Percentiles rank a stretch among this genome's conserved stretches.
Evolutionary conservation across 2,329 filamentous ascomycete genomes (phyloP).

Genomic region (Ceratocystis smalleyi): DNA sequence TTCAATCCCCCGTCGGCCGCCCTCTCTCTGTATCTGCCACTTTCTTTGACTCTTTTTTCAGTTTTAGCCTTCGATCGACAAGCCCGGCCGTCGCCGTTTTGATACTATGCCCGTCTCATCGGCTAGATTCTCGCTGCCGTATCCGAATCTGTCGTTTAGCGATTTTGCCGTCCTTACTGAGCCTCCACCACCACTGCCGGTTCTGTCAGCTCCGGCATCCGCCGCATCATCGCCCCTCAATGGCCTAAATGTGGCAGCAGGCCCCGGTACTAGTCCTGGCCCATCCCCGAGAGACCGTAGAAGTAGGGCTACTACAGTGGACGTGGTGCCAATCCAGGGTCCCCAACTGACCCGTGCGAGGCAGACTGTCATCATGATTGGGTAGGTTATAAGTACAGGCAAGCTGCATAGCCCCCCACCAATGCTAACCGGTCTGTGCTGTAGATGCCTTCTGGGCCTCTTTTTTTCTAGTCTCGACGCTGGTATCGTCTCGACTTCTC

Average conservation of each 20-base stretch:
- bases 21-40: neutral
- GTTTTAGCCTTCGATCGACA: neutral
- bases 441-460: conserved; percentile 30
- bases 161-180: conserved; percentile 21
- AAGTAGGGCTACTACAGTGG: conserved; percentile 10
- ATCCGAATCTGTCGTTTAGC: conserved; percentile 24
- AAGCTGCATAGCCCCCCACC: neutral
- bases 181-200: conserved; percentile 8
- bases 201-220: conserved; percentile 5
- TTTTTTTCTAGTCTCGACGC: conserved; percentile 43
- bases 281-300: conserved; percentile 10
- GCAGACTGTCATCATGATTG: conserved; percentile 16
- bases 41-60: neutral
- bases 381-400: conserved; percentile 11
- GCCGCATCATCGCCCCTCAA: conserved; percentile 1
- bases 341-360: conserved; percentile 12
- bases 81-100: neutral
- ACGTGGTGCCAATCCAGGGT: conserved; percentile 13
- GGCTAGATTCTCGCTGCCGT: conserved; percentile 23
- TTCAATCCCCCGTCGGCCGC: neutral
- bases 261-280: neutral
- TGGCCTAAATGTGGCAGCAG: neutral
- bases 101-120: conserved; percentile 10
- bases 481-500: conserved; percentile 42
- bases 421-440: conserved; percentile 20